Base-by-base conservation (phyloP, 192 early-diverging fungal genomes). In the Entomortierella chlamydospora region DNA sequence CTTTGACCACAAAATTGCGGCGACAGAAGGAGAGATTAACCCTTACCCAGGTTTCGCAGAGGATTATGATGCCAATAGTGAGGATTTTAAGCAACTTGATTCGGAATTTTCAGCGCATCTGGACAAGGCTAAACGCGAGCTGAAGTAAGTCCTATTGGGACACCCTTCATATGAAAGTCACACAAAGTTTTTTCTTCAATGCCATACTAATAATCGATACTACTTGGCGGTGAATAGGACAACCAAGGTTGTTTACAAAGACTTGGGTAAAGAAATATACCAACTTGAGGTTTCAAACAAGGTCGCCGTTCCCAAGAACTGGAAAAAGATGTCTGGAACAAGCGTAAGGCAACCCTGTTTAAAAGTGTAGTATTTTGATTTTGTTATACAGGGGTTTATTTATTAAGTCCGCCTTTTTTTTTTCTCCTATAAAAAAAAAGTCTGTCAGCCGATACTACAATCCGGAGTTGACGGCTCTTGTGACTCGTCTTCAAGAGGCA, bases 211-310 rank as follows among this genome's bases (percentile, higher is more conserved):
- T n/a, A n/a, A n/a, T n/a, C n/a, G n/a, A n/a, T n/a, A n/a, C n/a
- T n/a, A n/a, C n/a, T n/a, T n/a, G n/a, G n/a, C n/a, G n/a, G n/a
- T n/a, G n/a, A n/a, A 20, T 28, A 90, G 89, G 23, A 72, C 89
- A 2, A 73, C 85, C 8, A 91, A 90, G 61, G 81, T 97, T 34
- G 81, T 83, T 4, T 99, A 93, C 87, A 93, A 92, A 66, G 90
- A 97, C 83, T 84, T 98, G 57, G 96, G 97, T 47, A 99, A 99
- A 81, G 98, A 99, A 72, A 89, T 93, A 20, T 97, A 95, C 78
- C 95, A 96, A 81, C 67, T 99, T n/a, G 96, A 99, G 70, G 84
- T 96, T 10, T 92, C 96, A 0, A 87, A 88, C 31, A 86, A 81
- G 42, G 81, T 91, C 49, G 88, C 91, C 30, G 93, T 96, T 30